These are phyloP conservation scores for Pythium guiyangense DNA, from an alignment of 352 stramenopile genomes.

Conservation along the genomic window DNA sequence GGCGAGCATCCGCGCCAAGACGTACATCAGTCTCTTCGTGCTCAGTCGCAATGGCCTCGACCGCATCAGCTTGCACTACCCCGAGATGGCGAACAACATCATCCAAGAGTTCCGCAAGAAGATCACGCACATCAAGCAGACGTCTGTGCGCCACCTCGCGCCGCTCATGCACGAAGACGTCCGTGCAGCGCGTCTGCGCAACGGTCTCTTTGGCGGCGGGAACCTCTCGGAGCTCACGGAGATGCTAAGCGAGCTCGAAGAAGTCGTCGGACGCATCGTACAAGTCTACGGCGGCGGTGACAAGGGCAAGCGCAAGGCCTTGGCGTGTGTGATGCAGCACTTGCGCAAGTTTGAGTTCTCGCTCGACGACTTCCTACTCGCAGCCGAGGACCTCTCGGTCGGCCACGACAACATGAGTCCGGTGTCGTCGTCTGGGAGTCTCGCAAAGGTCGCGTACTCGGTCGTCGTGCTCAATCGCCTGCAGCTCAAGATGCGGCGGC, in stretches of 20 bases:
- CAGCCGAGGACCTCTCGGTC: slow-evolving; percentile 46
- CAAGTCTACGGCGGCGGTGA: slow-evolving; percentile 64
- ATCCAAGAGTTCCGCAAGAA: slow-evolving; percentile 76
- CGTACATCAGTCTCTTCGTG: slow-evolving; percentile 72
- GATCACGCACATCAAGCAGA: slow-evolving; percentile 74
- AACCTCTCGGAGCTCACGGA: slow-evolving; percentile 35
- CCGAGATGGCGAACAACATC: slow-evolving; percentile 76
- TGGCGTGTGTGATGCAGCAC: slow-evolving; percentile 71
- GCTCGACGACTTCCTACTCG: slow-evolving; percentile 60
- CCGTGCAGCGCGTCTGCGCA: slow-evolving; percentile 25
- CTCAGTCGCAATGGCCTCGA: slow-evolving; percentile 70
- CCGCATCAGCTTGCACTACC: slow-evolving; percentile 69
- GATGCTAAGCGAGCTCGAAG: slow-evolving; percentile 52
- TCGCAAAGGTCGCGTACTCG: slow-evolving; percentile 9
- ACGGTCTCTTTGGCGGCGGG: slow-evolving; percentile 16
- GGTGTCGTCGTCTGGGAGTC: neutral
- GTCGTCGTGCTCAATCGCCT: slow-evolving; percentile 40
- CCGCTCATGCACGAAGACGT: slow-evolving; percentile 40
- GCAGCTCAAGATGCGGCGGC: slow-evolving; percentile 49
- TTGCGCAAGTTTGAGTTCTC: slow-evolving; percentile 84
- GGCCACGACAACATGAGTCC: slow-evolving; percentile 6
- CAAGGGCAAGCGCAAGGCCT: slow-evolving; percentile 65
- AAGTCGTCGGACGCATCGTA: slow-evolving; percentile 47
- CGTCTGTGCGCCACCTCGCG: slow-evolving; percentile 22
- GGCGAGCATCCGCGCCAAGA: slow-evolving; percentile 76